phyloP scores from a whole-genome alignment of 495 filamentous ascomycete species.

The Penicillium ochrochloron region DNA sequence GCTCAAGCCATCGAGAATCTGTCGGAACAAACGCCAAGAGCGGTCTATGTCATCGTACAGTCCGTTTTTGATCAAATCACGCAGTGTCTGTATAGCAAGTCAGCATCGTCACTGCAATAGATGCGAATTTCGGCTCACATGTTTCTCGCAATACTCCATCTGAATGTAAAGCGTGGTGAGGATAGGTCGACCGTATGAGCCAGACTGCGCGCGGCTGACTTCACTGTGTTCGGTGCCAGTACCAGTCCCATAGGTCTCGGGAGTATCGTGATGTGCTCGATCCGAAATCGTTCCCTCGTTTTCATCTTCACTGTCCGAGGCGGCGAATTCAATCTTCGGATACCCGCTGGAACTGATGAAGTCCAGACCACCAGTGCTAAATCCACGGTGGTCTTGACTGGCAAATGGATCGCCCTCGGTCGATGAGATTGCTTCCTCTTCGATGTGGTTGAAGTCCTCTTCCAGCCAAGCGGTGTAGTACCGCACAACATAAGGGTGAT shows the following conservation, averaged over 20 bases:
- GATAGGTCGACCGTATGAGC: constrained; percentile 46
- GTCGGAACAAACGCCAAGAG: constrained; percentile 87
- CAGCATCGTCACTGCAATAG: constrained; percentile 15
- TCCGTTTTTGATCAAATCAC: constrained; percentile 83
- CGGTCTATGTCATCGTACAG: constrained; percentile 74
- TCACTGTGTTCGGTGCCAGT: constrained; percentile 39
- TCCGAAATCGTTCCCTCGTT: constrained; percentile 44
- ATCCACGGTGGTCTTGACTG: constrained; percentile 58
- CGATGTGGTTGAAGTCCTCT: constrained; percentile 62
- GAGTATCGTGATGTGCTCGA: constrained; percentile 27
- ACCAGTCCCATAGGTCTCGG: constrained; percentile 26
- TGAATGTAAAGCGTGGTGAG: constrained; percentile 77
- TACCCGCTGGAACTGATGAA: constrained; percentile 90
- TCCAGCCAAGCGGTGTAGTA: constrained; percentile 97
- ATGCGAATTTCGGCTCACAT: constrained; percentile 54
- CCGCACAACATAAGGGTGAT: constrained; percentile 93
- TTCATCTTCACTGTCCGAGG: constrained; percentile 69
- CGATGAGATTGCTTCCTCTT: constrained; percentile 61
- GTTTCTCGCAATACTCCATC: constrained; percentile 98
- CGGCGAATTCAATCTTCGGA: constrained; percentile 75
- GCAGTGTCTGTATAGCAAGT: constrained; percentile 66
- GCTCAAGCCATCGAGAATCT: constrained; percentile 86
- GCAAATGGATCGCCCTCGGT: constrained; percentile 54
- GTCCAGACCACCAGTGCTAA: constrained; percentile 85
- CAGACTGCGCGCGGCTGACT: constrained; percentile 41